Evolutionary conservation across 1,284 basidiomycete species (phyloP).

Genomic region (Blastosporella zonata): DNA sequence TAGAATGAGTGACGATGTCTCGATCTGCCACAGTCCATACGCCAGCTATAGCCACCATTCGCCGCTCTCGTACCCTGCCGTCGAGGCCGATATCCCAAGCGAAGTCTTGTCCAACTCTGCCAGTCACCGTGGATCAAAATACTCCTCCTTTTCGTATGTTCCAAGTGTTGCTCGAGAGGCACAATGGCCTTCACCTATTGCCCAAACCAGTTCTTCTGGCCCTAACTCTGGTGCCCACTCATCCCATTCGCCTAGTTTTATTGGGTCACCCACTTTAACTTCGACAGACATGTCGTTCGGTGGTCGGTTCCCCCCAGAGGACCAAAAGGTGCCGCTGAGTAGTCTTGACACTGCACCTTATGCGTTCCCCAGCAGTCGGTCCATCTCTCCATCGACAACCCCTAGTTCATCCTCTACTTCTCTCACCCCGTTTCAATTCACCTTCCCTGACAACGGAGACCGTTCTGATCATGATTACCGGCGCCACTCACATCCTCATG

Average conservation of each 20-base stretch:
- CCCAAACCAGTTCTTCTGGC: slow-evolving; percentile 41
- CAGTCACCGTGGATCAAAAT: slow-evolving; percentile 48
- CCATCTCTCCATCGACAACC: slow-evolving; percentile 67
- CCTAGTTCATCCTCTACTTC: slow-evolving; percentile 62
- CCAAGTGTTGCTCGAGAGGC: slow-evolving; percentile 49
- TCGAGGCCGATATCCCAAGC: slow-evolving; percentile 38
- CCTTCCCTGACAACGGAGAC: slow-evolving; percentile 56
- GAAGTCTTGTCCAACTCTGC: slow-evolving; percentile 34
- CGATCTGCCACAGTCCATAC: slow-evolving; percentile 43
- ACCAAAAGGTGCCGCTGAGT: slow-evolving; percentile 58
- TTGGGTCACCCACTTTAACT: slow-evolving; percentile 58
- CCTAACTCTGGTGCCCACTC: slow-evolving; percentile 46
- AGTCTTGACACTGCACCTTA: slow-evolving; percentile 59
- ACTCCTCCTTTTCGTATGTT: slow-evolving; percentile 53
- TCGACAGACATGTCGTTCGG: slow-evolving; percentile 55
- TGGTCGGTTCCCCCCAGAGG: slow-evolving; percentile 52
- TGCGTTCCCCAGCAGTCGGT: slow-evolving; percentile 64
- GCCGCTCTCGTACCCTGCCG: slow-evolving; percentile 41
- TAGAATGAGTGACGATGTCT: slow-evolving; percentile 43
- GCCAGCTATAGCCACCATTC: slow-evolving; percentile 42
- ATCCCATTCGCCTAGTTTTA: slow-evolving; percentile 47
- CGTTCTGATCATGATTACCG: slow-evolving; percentile 64
- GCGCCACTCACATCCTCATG: slow-evolving; percentile 47
- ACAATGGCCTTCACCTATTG: slow-evolving; percentile 46
- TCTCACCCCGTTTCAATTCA: slow-evolving; percentile 63